Conservation (phyloP, 2,329 filamentous ascomycete genomes). For the Venturiaceae sp. region DNA sequence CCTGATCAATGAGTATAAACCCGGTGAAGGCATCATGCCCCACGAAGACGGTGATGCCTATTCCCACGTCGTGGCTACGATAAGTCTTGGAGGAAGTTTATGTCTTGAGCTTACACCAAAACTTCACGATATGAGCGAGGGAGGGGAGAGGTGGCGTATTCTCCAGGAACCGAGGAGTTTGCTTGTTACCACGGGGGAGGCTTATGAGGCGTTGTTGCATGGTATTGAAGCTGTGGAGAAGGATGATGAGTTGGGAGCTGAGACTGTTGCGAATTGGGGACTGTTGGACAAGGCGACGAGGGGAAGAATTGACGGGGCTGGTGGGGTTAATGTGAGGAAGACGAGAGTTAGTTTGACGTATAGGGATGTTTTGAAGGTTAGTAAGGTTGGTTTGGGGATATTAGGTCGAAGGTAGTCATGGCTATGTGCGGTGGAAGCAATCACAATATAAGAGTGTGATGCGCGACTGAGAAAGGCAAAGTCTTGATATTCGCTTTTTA, state of each 20-base stretch:
- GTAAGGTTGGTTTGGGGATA: slow-evolving; percentile 60
- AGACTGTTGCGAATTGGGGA: slow-evolving; percentile 59
- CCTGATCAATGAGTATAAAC: slow-evolving; percentile 82
- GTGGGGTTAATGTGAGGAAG: slow-evolving; percentile 43
- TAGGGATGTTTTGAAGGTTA: slow-evolving; percentile 77
- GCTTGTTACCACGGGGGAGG: slow-evolving; percentile 57
- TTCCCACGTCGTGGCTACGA: slow-evolving; percentile 77
- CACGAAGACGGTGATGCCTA: slow-evolving; percentile 92
- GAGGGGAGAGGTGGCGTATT: slow-evolving; percentile 42
- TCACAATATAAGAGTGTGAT: not conserved
- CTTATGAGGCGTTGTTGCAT: slow-evolving; percentile 65
- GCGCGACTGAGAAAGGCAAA: not conserved
- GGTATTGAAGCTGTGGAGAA: slow-evolving; percentile 57
- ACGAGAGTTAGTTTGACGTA: slow-evolving; percentile 69
- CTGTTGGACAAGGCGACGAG: slow-evolving; percentile 41
- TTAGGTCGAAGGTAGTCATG: slow-evolving; percentile 30
- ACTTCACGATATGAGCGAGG: slow-evolving; percentile 34
- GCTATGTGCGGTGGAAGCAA: too few relatives aligned
- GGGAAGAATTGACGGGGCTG: not conserved
- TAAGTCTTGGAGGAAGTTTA: slow-evolving; percentile 70
- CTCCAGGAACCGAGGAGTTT: slow-evolving; percentile 78
- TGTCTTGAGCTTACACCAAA: slow-evolving; percentile 60
- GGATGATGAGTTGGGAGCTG: slow-evolving; percentile 54
- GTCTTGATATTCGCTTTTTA: slow-evolving; percentile 2
- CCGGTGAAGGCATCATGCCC: slow-evolving; percentile 90